Percentiles rank a stretch among this genome's conserved stretches.
Conservation (phyloP, 140 eudicot genomes). For the Artemisia princeps region DNA sequence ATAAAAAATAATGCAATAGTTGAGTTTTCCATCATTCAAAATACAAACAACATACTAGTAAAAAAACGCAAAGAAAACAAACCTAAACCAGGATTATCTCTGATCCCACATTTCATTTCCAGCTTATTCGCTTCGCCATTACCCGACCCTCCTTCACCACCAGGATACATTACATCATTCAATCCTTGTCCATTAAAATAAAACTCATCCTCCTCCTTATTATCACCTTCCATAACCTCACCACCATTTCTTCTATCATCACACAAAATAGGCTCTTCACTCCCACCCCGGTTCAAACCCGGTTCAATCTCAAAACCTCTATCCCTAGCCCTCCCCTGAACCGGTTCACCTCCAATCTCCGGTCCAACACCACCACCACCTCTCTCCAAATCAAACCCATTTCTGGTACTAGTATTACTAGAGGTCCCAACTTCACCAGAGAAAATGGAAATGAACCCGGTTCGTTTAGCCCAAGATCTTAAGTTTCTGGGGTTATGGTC, state of each 20-base stretch:
- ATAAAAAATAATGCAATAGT: too few relatives aligned
- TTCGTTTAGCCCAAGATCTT: constrained; percentile 94
- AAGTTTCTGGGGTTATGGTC: constrained; percentile 78
- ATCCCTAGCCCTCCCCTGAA: constrained; percentile 46
- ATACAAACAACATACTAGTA: too few relatives aligned
- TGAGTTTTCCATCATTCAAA: too few relatives aligned
- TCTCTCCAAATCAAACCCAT: constrained; percentile 4
- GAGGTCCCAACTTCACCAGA: constrained; percentile 67
- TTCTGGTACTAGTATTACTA: constrained; percentile 6
- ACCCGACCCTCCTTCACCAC: constrained; percentile 43
- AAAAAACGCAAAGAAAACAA: background rate
- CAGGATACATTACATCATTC: constrained; percentile 34
- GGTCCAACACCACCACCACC: constrained; percentile 45
- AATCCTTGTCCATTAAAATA: constrained; percentile 13
- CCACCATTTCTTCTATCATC: constrained; percentile 24
- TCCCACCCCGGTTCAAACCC: constrained; percentile 21
- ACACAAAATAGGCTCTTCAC: constrained; percentile 38
- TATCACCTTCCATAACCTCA: constrained; percentile 11
- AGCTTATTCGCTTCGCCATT: constrained; percentile 22
- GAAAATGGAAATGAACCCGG: constrained; percentile 76
- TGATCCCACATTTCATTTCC: constrained; percentile 56
- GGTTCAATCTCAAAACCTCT: constrained; percentile 54
- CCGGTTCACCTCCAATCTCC: constrained; percentile 60
- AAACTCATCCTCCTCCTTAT: constrained; percentile 39
- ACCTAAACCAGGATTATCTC: constrained; percentile 89